Conservation (phyloP, 306 rosid genomes). For the Sicyos edulis region DNA sequence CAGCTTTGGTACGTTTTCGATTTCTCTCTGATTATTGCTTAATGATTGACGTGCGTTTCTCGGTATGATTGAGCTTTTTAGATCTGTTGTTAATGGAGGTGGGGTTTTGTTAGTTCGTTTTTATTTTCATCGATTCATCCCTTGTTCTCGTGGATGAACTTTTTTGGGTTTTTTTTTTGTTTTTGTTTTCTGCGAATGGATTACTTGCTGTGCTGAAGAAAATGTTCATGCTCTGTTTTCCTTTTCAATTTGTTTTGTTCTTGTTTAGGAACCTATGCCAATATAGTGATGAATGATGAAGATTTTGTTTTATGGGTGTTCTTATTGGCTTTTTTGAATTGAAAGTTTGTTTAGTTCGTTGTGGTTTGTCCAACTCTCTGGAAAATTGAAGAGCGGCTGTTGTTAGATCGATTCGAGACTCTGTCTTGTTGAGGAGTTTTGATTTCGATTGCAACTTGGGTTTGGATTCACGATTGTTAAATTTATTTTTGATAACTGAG, state of each 20-base stretch:
- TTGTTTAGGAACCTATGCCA: not conserved
- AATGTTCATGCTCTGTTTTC: constrained; percentile 14
- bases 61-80: constrained; percentile 12
- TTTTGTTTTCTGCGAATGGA: not conserved
- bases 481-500: not conserved
- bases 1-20: constrained; percentile 5
- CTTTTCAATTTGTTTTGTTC: not conserved
- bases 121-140: not conserved
- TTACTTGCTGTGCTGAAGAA: not conserved
- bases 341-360: not conserved
- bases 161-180: constrained; percentile 1
- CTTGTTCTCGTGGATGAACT: not conserved
- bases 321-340: not conserved
- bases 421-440: not conserved
- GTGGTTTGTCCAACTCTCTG: not conserved
- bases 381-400: not conserved
- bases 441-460: not conserved
- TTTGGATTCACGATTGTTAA: not conserved
- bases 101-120: not conserved
- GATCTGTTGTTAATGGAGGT: constrained; percentile 16
- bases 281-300: not conserved
- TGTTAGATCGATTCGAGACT: not conserved
- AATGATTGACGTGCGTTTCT: not conserved
- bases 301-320: not conserved
- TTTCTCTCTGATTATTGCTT: not conserved